A percentile compares a stretch with the other conserved stretches of the same genome.
phyloP scores from a whole-genome alignment of 345 rosid genomes.

The Syzygium jambos region DNA sequence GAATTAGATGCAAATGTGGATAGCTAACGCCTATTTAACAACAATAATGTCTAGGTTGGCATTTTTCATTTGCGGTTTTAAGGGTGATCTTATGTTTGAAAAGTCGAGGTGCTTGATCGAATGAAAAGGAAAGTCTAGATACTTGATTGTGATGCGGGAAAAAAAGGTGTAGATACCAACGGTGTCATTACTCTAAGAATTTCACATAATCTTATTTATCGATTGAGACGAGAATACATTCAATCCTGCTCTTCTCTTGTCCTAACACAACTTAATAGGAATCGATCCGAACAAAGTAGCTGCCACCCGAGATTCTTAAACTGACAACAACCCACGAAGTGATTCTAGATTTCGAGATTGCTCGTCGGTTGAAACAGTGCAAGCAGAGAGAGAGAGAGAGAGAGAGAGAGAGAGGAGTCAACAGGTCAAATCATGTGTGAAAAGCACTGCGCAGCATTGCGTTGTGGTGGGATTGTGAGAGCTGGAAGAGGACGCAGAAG shows the following conservation, averaged over 20 bases:
- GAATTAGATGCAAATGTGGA: background rate
- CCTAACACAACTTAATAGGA: no score
- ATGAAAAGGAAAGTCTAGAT: background rate
- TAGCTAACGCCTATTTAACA: background rate
- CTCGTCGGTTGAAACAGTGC: no score
- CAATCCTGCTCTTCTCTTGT: no score
- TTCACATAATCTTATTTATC: background rate
- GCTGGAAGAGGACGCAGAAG: background rate
- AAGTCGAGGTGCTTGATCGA: rapidly evolving
- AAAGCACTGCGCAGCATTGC: background rate
- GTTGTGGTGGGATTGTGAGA: background rate
- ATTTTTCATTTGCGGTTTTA: background rate
- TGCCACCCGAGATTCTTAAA: no score
- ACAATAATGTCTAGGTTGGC: background rate
- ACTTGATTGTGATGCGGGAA: background rate
- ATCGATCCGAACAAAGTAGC: no score
- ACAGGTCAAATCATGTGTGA: background rate
- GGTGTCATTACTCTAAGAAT: rapidly evolving
- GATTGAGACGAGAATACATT: no score
- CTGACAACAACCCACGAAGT: no score
- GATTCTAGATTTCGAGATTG: no score
- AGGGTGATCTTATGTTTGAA: rapidly evolving
- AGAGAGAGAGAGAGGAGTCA: no score
- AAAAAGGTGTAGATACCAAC: rapidly evolving
- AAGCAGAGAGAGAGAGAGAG: no score